Conservation (phyloP, 108 stramenopile genomes). For the Cylindrotheca fusiformis region DNA sequence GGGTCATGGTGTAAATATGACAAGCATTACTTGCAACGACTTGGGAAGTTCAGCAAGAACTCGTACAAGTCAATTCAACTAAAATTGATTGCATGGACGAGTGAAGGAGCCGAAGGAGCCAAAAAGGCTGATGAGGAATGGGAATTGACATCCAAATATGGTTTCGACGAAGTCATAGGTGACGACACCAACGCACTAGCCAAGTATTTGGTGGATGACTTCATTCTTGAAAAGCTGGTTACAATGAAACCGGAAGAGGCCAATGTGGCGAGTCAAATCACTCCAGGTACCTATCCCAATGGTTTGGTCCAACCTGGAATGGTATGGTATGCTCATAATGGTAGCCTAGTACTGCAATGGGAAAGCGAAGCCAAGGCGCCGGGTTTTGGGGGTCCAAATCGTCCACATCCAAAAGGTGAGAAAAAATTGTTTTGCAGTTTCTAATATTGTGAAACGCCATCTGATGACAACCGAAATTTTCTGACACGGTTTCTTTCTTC, state of each 20-base stretch:
- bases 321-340: slow-evolving; percentile 50
- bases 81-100: slow-evolving; percentile 49
- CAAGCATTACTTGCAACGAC: slow-evolving; percentile 32
- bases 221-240: slow-evolving; percentile 25
- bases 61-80: slow-evolving; percentile 22
- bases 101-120: slow-evolving; percentile 41
- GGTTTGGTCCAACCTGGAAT: slow-evolving; percentile 47
- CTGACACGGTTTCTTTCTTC: no score
- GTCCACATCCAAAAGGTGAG: slow-evolving; percentile 33
- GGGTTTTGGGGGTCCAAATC: slow-evolving; percentile 18
- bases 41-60: slow-evolving; percentile 38
- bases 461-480: no score
- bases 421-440: neutral
- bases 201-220: slow-evolving; percentile 42
- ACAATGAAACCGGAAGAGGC: slow-evolving; percentile 24
- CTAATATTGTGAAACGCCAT: no score
- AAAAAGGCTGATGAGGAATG: slow-evolving; percentile 47
- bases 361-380: slow-evolving; percentile 15
- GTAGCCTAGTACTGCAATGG: slow-evolving; percentile 37
- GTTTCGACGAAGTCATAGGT: slow-evolving; percentile 35
- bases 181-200: slow-evolving; percentile 47
- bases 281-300: slow-evolving; percentile 36
- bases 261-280: slow-evolving; percentile 10
- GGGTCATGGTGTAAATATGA: slow-evolving; percentile 51
- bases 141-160: slow-evolving; percentile 36